Evolutionary conservation across 257 asterid species (phyloP), one percentile per base, ranked within the genome.

Genomic region (Petunia axillaris): DNA sequence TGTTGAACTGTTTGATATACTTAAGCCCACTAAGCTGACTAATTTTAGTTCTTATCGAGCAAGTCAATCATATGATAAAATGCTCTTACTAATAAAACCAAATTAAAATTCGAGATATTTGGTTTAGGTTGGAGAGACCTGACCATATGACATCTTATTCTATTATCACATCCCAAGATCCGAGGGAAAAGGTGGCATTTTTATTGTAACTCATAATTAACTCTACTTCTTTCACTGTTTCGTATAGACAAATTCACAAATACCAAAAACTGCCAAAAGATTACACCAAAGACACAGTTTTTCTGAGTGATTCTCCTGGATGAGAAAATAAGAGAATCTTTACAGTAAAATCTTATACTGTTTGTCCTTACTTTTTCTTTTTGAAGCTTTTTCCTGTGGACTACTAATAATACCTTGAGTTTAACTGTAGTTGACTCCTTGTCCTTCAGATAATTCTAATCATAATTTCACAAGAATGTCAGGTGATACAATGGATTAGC

Each of bases 271-370:
- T 81, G 81, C 74, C 79, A 78, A 84, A 82, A 86, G 80, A 83
- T 68, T 76, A 78, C 80, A 70, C 81, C 64, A 79, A 83, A 83
- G 81, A 15, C 37, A 80, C 35, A 66, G 50, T 71, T 44, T 83
- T 80, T 77, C 82, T 80, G 83, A 70, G 84, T 81, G 95, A 85
- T 90, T 89, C 85, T 86, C 87, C 89, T 88, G 64, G 77, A 75
- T 83, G 84, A 68, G 82, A 81, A 80, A 78, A 81, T 79, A 71
- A 82, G 83, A 83, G 97, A 83, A 92, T 94, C 95, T 92, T 88
- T 85, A 83, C 85, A 81, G 89, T 82, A 81, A 25, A 25, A 25
- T 25, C 67, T 84, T 53, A 79, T 55, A 78, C 85, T 82, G 78
- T 88, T 79, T 67, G 80, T 13, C 37, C 44, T 54, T 75, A 53